Evolutionary conservation across 2,329 filamentous ascomycete species (phyloP).

Genomic region (Xylariaceae sp.): DNA sequence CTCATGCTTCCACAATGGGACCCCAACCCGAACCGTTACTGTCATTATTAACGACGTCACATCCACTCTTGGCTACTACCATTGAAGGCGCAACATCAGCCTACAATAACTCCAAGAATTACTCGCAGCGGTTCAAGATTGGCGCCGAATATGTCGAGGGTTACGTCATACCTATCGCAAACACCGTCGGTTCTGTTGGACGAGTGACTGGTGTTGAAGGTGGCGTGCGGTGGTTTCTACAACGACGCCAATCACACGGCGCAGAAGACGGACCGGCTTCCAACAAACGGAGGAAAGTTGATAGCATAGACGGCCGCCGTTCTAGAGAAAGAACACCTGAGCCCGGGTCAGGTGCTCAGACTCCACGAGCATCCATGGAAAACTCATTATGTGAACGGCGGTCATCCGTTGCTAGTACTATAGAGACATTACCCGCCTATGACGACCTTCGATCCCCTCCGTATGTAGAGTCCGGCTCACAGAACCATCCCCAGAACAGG

Average conservation of each 20-base stretch:
- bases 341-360: conserved; percentile 25
- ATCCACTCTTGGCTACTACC: conserved; percentile 79
- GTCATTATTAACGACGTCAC: conserved; percentile 80
- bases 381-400: conserved; percentile 44
- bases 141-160: conserved; percentile 88
- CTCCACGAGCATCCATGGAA: conserved; percentile 33
- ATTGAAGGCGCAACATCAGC: conserved; percentile 81
- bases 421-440: conserved; percentile 78
- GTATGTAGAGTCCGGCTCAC: conserved; percentile 57
- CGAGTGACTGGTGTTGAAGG: conserved; percentile 84
- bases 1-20: conserved; percentile 36
- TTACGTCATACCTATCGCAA: conserved; percentile 80
- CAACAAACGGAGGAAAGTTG: conserved; percentile 58
- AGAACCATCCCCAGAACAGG: conserved; percentile 23
- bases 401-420: conserved; percentile 61
- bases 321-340: conserved; percentile 33
- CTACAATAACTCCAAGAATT: conserved; percentile 84
- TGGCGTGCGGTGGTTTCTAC: conserved; percentile 79
- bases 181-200: conserved; percentile 79
- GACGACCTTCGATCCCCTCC: conserved; percentile 72
- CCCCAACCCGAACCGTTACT: conserved; percentile 73
- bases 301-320: conserved; percentile 21
- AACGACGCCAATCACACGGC: conserved; percentile 46
- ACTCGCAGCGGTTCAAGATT: conserved; percentile 84
- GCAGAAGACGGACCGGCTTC: conserved; percentile 47